Evolutionary conservation across 2,329 filamentous ascomycete genomes (phyloP).

Genomic region (Endoconidiophora laricicola): DNA sequence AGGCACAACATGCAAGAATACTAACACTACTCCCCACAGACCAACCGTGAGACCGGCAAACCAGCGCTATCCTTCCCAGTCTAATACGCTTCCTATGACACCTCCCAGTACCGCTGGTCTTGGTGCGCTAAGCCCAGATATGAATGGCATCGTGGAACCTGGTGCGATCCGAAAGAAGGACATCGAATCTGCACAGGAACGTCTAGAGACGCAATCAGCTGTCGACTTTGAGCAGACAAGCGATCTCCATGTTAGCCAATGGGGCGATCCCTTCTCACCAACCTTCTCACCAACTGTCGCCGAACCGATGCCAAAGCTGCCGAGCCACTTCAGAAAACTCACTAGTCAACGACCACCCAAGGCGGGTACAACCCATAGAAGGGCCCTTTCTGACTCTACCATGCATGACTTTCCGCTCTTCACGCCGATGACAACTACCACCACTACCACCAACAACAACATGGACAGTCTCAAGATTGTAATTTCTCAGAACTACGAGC

Average conservation of each 20-base stretch:
- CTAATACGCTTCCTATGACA: conserved; percentile 43
- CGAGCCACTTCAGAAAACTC: conserved; percentile 2
- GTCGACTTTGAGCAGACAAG: conserved; percentile 11
- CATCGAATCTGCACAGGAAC: conserved; percentile 13
- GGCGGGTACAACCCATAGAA: conserved; percentile 23
- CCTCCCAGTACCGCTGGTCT: conserved; percentile 42
- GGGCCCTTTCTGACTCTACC: conserved; percentile 63
- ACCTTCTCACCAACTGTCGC: neutral
- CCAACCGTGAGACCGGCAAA: conserved; percentile 44
- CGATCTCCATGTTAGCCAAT: conserved; percentile 20
- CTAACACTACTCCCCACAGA: conserved; percentile 21
- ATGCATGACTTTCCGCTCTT: conserved; percentile 35
- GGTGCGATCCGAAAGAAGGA: conserved; percentile 1
- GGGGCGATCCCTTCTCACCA: conserved; percentile 2
- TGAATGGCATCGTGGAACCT: neutral
- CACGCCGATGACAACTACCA: conserved; percentile 19
- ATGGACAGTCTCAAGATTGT: conserved; percentile 61
- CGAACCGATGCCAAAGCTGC: neutral
- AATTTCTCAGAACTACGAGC: conserved; percentile 41
- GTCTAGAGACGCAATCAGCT: no score
- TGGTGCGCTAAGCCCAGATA: conserved; percentile 25
- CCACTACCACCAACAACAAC: conserved; percentile 30
- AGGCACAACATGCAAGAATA: neutral
- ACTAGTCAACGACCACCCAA: conserved; percentile 17
- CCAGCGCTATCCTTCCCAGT: conserved; percentile 43